phyloP scores from a whole-genome alignment of 495 filamentous ascomycete genomes.

The Parathielavia appendiculata region DNA sequence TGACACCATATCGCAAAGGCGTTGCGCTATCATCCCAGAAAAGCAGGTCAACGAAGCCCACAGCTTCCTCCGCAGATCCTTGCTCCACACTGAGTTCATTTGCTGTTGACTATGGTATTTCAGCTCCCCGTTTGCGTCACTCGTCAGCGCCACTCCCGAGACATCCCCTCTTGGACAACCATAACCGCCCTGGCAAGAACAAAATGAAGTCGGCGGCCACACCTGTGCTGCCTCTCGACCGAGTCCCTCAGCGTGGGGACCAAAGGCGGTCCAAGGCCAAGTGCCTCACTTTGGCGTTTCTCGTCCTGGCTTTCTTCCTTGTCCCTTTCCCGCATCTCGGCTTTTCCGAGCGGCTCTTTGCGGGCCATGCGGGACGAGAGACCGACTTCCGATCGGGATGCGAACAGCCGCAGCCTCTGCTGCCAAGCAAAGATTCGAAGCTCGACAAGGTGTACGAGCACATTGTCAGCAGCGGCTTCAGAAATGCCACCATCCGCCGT shows the following conservation, averaged over 20 bases:
- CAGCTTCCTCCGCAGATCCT: background rate
- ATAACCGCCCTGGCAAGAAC: background rate
- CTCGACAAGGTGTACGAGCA: slow-evolving; percentile 25
- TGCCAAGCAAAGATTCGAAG: slow-evolving; percentile 19
- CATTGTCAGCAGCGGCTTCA: slow-evolving; percentile 19
- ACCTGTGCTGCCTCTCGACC: slow-evolving; percentile 3
- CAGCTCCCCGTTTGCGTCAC: background rate
- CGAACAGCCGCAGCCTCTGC: slow-evolving; percentile 23
- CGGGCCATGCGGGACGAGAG: background rate
- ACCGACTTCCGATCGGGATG: slow-evolving; percentile 21
- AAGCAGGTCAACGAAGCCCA: background rate
- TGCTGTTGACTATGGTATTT: slow-evolving; percentile 1
- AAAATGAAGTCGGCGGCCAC: slow-evolving; percentile 10
- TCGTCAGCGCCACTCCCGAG: background rate
- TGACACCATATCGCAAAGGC: background rate
- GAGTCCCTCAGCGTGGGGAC: background rate
- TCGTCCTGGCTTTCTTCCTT: background rate
- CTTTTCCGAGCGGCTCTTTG: background rate
- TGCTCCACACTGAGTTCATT: background rate
- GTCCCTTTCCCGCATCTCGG: background rate
- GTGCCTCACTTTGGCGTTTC: background rate
- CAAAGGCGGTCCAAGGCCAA: background rate
- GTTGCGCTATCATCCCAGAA: slow-evolving; percentile 5
- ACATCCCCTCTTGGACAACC: background rate
- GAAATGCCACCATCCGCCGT: slow-evolving; percentile 32